Evolutionary conservation across 1,139 yeast species (phyloP).

Genomic region (Protomyces inouyei): DNA sequence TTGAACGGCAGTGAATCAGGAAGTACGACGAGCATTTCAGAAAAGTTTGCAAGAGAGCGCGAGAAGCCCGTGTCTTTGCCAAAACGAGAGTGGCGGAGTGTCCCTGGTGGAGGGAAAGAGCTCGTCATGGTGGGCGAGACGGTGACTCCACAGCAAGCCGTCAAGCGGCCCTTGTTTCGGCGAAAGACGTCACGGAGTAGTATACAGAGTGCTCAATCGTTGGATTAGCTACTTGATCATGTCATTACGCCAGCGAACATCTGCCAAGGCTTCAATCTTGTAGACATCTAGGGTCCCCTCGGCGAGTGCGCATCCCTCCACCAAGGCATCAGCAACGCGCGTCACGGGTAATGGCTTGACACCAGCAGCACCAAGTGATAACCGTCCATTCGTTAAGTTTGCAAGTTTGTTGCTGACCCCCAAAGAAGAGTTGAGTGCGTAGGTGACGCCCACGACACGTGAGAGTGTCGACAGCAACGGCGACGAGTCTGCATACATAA

Average conservation of each 20-base stretch:
- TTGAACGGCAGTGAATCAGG: not conserved
- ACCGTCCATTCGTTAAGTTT: not conserved
- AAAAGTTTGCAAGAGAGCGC: not conserved
- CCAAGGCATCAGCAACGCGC: constrained; percentile 26
- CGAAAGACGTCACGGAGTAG: not conserved
- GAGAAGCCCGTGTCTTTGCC: not conserved
- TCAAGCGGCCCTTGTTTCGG: not conserved
- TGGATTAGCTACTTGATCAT: constrained; percentile 2
- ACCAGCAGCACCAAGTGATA: constrained; percentile 25
- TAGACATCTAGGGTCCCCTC: constrained; percentile 16
- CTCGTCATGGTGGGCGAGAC: constrained; percentile 1
- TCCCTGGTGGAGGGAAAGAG: constrained; percentile 15
- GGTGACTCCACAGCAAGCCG: not conserved
- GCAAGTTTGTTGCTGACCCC: not conserved
- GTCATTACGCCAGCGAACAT: constrained; percentile 19
- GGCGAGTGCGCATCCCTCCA: constrained; percentile 18
- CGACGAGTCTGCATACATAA: constrained; percentile 5
- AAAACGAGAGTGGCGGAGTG: constrained; percentile 12
- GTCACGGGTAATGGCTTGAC: constrained; percentile 27
- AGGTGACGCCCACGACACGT: constrained; percentile 9
- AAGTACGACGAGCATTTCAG: not conserved
- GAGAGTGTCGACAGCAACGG: not conserved
- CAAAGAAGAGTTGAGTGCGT: constrained; percentile 22
- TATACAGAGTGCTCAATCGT: not conserved
- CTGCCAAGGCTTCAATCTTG: constrained; percentile 21